Base-by-base conservation (phyloP, 2,329 filamentous ascomycete genomes). In the Raffaelea deltoideospora region DNA sequence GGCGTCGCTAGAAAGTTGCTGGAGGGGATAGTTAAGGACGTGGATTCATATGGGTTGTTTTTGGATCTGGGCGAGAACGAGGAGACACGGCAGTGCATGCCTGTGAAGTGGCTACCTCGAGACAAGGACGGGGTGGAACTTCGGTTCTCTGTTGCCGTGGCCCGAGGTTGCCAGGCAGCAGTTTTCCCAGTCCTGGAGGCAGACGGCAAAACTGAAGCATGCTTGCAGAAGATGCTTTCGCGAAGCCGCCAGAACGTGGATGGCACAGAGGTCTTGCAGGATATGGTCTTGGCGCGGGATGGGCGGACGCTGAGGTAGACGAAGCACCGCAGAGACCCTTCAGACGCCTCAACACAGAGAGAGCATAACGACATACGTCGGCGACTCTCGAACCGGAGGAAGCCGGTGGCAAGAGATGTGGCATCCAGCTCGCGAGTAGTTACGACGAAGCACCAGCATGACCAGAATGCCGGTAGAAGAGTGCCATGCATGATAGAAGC, bases 51-150 rank as follows among this genome's bases (percentile, higher is more conserved):
- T 27, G 35, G 35, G 13, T 29, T 37, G 15, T 37, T 26, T 15
- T 2, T 37, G 13, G 20, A 31, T 15, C 21, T 37, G 21, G 24
- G 35, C 17, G 24, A 21, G 29, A 15, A 15, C n/a, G 20, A 35
- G 29, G 21, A 28, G 26, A 10, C 7, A 18, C 21, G 22, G 22
- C 7, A n/a, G 18, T 20, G 10, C 11, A 19, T 34, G 33, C 33
- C 33, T 23, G 33, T 34, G 23, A 9, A 34, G 33, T 34, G 33
- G 33, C 33, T 34, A 24, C 23, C 23, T 9, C 33, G 33, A 15
- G 11, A 34, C 11, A 5, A 34, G n/a, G n/a, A n/a, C 10, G 10
- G 13, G 24, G n/a, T 15, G 7, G 24, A 17, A 7, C 33, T 24
- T 10, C 24, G 29, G 3, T 15, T 34, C 18, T 34, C 33, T 34